A percentile compares a stretch with the other conserved stretches of the same genome.
Conservation (phyloP, 768 basidiomycete genomes). For the Rhodosporidiobolus odoratus region DNA sequence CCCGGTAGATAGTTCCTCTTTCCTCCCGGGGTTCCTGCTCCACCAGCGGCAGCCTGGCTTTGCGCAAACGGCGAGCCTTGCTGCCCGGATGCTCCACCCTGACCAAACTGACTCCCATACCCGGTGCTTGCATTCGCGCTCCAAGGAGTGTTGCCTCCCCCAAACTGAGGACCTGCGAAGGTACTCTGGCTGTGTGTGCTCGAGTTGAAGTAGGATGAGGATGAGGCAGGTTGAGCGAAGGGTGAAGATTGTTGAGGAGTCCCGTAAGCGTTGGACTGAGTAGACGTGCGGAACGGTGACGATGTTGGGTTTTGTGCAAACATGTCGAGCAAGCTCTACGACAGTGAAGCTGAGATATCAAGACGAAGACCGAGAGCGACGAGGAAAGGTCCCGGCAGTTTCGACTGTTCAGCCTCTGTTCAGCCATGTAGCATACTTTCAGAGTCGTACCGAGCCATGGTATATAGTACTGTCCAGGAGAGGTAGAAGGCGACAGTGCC, state of each 20-base stretch:
- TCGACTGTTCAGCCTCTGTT: too few relatives aligned
- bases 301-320: constrained; percentile 7
- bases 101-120: constrained; percentile 15
- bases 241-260: constrained; percentile 2
- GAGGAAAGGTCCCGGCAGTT: too few relatives aligned
- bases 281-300: constrained; percentile 17
- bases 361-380: neutral
- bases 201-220: neutral
- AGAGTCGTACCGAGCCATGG: too few relatives aligned
- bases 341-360: neutral
- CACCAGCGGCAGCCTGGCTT: constrained; percentile 11
- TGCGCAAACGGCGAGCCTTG: constrained; percentile 19
- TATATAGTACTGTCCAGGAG: too few relatives aligned
- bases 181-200: neutral
- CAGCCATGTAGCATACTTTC: too few relatives aligned
- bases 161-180: constrained; percentile 27
- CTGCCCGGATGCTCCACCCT: neutral
- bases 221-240: constrained; percentile 25
- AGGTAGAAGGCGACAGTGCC: too few relatives aligned
- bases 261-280: neutral
- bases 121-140: constrained; percentile 1
- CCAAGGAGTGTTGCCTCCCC: constrained; percentile 14
- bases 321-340: neutral
- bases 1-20: constrained; percentile 33
- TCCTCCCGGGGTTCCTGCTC: constrained; percentile 5